Evolutionary conservation across 73 alveolate genomes (phyloP).

Genomic region (Paramecium caudatum): DNA sequence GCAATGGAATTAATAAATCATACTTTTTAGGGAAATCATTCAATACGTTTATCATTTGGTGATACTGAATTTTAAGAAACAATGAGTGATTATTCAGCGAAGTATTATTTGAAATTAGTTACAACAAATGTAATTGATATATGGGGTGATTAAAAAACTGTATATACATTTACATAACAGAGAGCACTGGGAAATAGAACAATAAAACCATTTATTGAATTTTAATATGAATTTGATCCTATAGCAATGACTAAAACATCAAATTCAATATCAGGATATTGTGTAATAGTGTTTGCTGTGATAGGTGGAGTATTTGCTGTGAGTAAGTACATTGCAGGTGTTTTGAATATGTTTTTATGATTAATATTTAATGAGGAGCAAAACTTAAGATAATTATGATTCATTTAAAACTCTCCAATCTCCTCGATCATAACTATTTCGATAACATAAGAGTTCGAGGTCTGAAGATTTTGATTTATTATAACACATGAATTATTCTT

Average conservation of each 20-base stretch:
- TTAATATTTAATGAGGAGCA: constrained; percentile 43
- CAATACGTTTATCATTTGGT: neutral
- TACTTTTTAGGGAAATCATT: neutral
- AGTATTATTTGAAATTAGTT: constrained; percentile 56
- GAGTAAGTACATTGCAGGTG: neutral
- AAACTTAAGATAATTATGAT: constrained; percentile 50
- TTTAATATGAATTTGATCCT: constrained; percentile 62
- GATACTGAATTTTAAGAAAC: neutral
- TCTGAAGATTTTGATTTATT: constrained; percentile 54
- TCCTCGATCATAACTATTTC: neutral
- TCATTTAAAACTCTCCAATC: constrained; percentile 18
- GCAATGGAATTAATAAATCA: neutral
- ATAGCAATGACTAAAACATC: neutral
- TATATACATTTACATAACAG: neutral
- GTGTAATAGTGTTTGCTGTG: constrained; percentile 26
- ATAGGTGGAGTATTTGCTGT: constrained; percentile 46
- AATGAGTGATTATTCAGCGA: neutral
- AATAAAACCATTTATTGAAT: neutral
- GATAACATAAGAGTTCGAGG: constrained; percentile 56
- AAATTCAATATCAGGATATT: neutral
- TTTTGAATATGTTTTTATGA: neutral
- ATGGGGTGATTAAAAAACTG: neutral
- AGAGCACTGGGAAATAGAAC: neutral
- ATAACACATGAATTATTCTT: constrained; percentile 35
- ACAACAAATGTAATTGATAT: neutral